These are phyloP conservation scores for Talaromyces sp. DNA, from an alignment of 2,329 filamentous ascomycete species.

Conservation along the genomic window DNA sequence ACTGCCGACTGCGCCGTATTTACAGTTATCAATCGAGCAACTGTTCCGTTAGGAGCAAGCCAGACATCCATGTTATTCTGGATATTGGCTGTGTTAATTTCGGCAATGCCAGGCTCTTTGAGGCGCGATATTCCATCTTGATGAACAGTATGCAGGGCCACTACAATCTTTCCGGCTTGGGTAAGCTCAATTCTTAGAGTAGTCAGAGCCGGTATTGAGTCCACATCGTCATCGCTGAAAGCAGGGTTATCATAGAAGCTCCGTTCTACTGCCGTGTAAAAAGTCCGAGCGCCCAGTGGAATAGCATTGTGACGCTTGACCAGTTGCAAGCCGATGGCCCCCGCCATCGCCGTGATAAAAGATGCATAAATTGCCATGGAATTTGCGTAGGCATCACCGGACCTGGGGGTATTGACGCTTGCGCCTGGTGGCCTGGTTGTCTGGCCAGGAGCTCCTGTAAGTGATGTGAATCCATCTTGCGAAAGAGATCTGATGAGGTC, in stretches of 20 bases:
- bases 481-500: constrained; percentile 38
- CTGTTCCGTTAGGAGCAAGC: constrained; percentile 39
- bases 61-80: constrained; percentile 36
- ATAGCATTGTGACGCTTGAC: constrained; percentile 35
- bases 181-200: constrained; percentile 39
- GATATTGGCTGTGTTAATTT: constrained; percentile 19
- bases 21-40: constrained; percentile 32
- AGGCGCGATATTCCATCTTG: constrained; percentile 37
- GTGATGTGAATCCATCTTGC: constrained; percentile 27
- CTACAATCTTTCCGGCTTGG: constrained; percentile 33
- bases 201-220: constrained; percentile 31
- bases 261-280: constrained; percentile 36
- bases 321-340: constrained; percentile 35
- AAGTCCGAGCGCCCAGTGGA: constrained; percentile 39
- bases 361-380: constrained; percentile 38
- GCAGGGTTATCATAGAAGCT: constrained; percentile 29
- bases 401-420: constrained; percentile 24
- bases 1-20: constrained; percentile 23
- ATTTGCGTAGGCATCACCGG: constrained; percentile 30
- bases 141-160: constrained; percentile 35
- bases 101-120: constrained; percentile 22
- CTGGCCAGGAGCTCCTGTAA: constrained; percentile 21
- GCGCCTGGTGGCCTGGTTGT: constrained; percentile 24
- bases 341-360: constrained; percentile 40
- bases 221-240: constrained; percentile 26